These are phyloP conservation scores for Saccharomyces paradoxus DNA, from an alignment of 805 yeast genomes.

Conservation along the genomic window DNA sequence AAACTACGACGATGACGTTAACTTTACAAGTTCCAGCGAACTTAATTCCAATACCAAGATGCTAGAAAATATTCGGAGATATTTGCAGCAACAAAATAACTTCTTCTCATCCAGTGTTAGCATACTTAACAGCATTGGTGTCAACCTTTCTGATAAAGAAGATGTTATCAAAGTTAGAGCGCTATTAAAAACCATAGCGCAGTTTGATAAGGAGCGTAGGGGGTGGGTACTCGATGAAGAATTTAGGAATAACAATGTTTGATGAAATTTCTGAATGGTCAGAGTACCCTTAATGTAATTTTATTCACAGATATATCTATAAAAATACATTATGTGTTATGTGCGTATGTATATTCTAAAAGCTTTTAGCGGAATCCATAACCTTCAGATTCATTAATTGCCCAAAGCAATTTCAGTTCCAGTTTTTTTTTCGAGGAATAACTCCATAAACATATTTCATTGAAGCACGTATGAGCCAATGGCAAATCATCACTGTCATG, in stretches of 20 bases:
- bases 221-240: slow-evolving; percentile 64
- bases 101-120: slow-evolving; percentile 42
- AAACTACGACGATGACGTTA: slow-evolving; percentile 1
- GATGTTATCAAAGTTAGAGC: slow-evolving; percentile 58
- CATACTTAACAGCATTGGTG: slow-evolving; percentile 34
- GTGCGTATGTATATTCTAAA: neutral
- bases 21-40: neutral
- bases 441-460: slow-evolving; percentile 71
- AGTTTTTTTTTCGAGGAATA: slow-evolving; percentile 53
- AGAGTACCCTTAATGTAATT: neutral
- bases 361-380: slow-evolving; percentile 60
- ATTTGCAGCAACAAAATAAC: slow-evolving; percentile 31
- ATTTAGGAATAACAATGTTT: slow-evolving; percentile 24
- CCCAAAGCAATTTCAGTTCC: slow-evolving; percentile 48
- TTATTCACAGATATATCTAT: neutral
- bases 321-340: neutral
- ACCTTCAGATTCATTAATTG: slow-evolving; percentile 75
- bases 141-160: slow-evolving; percentile 39
- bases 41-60: neutral
- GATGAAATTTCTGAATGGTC: neutral
- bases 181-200: slow-evolving; percentile 57
- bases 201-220: slow-evolving; percentile 49
- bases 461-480: slow-evolving; percentile 89
- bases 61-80: slow-evolving; percentile 30
- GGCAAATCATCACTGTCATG: slow-evolving; percentile 51